phyloP scores from a whole-genome alignment of 73 alveolate species.

The Paramecium bursaria region DNA sequence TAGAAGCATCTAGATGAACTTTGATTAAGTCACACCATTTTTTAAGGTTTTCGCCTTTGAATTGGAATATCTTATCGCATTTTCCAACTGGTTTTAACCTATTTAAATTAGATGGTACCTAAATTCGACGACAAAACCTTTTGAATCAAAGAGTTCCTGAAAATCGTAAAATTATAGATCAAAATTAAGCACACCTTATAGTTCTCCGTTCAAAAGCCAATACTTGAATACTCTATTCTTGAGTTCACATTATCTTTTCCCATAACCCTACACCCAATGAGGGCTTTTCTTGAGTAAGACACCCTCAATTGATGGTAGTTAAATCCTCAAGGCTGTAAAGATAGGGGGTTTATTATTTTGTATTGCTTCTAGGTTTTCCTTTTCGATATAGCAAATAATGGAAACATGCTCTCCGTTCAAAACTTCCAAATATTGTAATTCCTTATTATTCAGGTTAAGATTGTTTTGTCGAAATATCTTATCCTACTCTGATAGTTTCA shows the following conservation, averaged over 20 bases:
- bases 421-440: slow-evolving; percentile 41
- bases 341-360: background rate
- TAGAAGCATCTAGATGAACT: slow-evolving; percentile 27
- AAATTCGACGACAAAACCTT: background rate
- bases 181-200: slow-evolving; percentile 53
- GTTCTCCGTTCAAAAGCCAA: slow-evolving; percentile 3
- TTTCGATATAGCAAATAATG: background rate
- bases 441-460: background rate
- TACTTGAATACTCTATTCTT: slow-evolving; percentile 47
- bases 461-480: background rate
- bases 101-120: background rate
- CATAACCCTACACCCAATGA: slow-evolving; percentile 51
- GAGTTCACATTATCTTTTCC: slow-evolving; percentile 3
- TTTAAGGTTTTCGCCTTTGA: slow-evolving; percentile 2
- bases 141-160: slow-evolving; percentile 3
- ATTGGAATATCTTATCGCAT: slow-evolving; percentile 5
- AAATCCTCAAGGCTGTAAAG: background rate
- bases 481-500: too few species aligned
- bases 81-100: slow-evolving; percentile 49
- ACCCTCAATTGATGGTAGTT: slow-evolving; percentile 19
- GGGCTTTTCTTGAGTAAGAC: slow-evolving; percentile 38
- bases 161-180: slow-evolving; percentile 37
- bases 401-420: slow-evolving; percentile 12
- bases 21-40: slow-evolving; percentile 15
- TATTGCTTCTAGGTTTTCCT: background rate